These are phyloP conservation scores for Senecio squalidus DNA, from an alignment of 140 eudicot species.

Conservation along the genomic window DNA sequence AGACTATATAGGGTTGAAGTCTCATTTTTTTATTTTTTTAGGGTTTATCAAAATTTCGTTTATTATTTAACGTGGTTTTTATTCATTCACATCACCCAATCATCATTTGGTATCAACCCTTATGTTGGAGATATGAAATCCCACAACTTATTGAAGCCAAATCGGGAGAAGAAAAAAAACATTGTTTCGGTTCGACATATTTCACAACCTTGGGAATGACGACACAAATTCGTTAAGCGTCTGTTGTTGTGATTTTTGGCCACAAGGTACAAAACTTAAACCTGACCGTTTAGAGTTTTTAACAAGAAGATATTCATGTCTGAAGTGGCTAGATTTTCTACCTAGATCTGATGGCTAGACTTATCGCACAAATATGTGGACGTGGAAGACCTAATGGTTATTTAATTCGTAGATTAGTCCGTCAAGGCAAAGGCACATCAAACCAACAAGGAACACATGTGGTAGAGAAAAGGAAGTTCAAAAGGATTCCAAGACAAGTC, in stretches of 20 bases:
- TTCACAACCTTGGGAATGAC: not conserved
- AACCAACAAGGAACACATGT: not conserved
- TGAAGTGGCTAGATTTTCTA: not conserved
- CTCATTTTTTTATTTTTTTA: no score
- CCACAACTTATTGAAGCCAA: not conserved
- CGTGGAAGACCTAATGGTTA: not conserved
- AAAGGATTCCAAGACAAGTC: not conserved
- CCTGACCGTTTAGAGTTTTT: not conserved
- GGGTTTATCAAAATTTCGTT: no score
- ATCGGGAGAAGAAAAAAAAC: not conserved
- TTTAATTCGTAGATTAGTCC: not conserved
- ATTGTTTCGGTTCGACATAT: not conserved
- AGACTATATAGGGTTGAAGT: no score
- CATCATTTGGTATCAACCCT: not conserved
- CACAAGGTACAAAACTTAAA: not conserved
- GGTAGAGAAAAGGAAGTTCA: not conserved
- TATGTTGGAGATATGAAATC: not conserved
- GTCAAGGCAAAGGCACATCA: not conserved
- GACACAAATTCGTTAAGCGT: not conserved
- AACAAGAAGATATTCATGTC: not conserved
- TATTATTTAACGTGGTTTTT: no score
- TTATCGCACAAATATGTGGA: no score
- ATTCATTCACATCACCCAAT: no score
- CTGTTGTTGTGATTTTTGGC: not conserved
- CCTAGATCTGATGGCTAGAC: not conserved